These are phyloP conservation scores for Mortierella hygrophila DNA, from an alignment of 192 early-diverging fungal genomes.

Conservation along the genomic window DNA sequence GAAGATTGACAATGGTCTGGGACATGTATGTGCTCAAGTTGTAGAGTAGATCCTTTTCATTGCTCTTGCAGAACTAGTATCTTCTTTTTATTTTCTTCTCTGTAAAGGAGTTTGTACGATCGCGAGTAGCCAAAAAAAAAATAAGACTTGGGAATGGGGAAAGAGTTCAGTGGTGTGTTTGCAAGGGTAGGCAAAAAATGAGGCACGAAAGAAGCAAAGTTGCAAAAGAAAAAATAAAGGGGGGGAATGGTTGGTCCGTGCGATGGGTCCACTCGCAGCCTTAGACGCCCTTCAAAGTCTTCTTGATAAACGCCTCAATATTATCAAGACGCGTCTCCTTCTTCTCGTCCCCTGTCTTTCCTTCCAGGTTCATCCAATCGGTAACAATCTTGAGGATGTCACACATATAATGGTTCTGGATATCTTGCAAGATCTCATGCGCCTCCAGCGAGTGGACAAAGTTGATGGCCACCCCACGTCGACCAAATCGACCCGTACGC, in stretches of 20 bases:
- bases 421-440: slow-evolving; percentile 78
- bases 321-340: slow-evolving; percentile 10
- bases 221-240: too few species aligned
- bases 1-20: too few species aligned
- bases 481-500: slow-evolving; percentile 96
- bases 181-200: too few species aligned
- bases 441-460: slow-evolving; percentile 85
- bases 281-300: not conserved
- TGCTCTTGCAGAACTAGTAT: too few species aligned
- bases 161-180: too few species aligned
- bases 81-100: too few species aligned
- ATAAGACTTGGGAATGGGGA: too few species aligned
- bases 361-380: slow-evolving; percentile 23
- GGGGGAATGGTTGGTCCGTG: not conserved
- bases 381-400: slow-evolving; percentile 77
- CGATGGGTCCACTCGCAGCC: not conserved
- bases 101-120: too few species aligned
- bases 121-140: too few species aligned
- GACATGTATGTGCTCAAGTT: too few species aligned
- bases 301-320: slow-evolving; percentile 36
- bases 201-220: too few species aligned
- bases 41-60: too few species aligned
- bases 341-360: not conserved
- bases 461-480: slow-evolving; percentile 94
- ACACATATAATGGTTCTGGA: slow-evolving; percentile 79